Evolutionary conservation across 805 yeast genomes (phyloP).

Genomic region (Candida anglica): DNA sequence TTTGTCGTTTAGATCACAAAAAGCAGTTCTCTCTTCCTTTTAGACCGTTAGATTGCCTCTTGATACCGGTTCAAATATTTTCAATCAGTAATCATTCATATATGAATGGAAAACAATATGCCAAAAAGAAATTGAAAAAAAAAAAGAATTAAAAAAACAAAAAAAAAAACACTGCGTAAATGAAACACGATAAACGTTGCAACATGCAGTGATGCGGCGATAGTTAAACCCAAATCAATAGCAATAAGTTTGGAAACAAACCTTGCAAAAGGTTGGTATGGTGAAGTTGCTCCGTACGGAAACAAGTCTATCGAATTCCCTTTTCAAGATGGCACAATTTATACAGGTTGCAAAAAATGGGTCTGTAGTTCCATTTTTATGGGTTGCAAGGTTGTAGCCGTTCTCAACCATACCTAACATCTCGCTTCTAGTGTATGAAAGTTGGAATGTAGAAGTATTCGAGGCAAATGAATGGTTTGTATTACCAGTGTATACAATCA

Average conservation of each 20-base stretch:
- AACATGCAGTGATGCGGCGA: no score
- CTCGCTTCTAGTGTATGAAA: slow-evolving; percentile 45
- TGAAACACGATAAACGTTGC: no score
- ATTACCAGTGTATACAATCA: slow-evolving; percentile 52
- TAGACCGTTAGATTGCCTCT: no score
- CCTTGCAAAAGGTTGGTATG: slow-evolving; percentile 12
- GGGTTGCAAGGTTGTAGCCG: slow-evolving; percentile 50
- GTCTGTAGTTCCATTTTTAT: slow-evolving; percentile 33
- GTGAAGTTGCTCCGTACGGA: slow-evolving; percentile 6
- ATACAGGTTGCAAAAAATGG: slow-evolving; percentile 43
- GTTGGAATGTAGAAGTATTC: slow-evolving; percentile 58
- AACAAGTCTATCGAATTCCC: slow-evolving; percentile 43
- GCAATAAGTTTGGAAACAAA: slow-evolving; percentile 16
- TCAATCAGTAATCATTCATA: no score
- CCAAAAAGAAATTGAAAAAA: no score
- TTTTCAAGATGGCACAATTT: slow-evolving; percentile 54
- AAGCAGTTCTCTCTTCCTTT: no score
- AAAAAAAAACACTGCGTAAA: no score
- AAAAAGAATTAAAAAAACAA: no score
- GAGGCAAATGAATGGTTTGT: slow-evolving; percentile 36
- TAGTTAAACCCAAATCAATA: slow-evolving; percentile 5
- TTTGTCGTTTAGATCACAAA: no score
- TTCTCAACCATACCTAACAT: slow-evolving; percentile 43
- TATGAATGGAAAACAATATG: no score
- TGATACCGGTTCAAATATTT: no score